Evolutionary conservation across 805 yeast genomes (phyloP), one percentile per base, ranked within the genome.

Genomic region (Metschnikowia arizonensis): DNA sequence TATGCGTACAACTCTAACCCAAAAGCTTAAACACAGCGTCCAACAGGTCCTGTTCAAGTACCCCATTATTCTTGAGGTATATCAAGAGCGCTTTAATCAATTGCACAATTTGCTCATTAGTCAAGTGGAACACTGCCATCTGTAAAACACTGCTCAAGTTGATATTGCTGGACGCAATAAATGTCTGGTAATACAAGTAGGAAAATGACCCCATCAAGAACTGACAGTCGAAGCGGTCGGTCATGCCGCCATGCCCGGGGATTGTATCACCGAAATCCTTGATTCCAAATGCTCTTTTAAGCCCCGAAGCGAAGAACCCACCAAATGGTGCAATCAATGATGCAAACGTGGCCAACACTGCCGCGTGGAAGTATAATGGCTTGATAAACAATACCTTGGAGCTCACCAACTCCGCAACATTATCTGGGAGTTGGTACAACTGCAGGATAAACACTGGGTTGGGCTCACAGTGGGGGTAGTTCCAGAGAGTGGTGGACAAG

Each of bases 171-270:
- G 80, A 78, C 30, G 91, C 82, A 54, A 93, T 78, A 63, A 93
- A 93, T 2, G 97, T 88, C 65, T 91, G 97, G 66, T 83, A 90
- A 69, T 93, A 93, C 54, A 93, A 73, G 61, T 89, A 90, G 28
- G 93, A 78, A 62, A 93, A 93, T 32, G 95, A 87, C 10, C 99
- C 99, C 98, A 93, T 93, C 56, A 93, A 73, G 62, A 91, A 93
- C 69, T 93, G 98, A 68, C 99, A 93, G 68, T 93, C 99, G 73
- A 93, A 83, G 69, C 99, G 79, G 64, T 93, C 99, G 21, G 97
- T 90, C 54, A 93, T 83, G 55, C 99, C 99, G 52, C 99, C 99
- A 62, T 93, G 99, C 26, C 99, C 99, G 12, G 99, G 99, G 55
- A 93, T 93, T 8, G 98, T 91, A 61, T 91, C 95, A 55, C 98